Base-by-base conservation (phyloP, 192 early-diverging fungal species). In the Backusella luteola region DNA sequence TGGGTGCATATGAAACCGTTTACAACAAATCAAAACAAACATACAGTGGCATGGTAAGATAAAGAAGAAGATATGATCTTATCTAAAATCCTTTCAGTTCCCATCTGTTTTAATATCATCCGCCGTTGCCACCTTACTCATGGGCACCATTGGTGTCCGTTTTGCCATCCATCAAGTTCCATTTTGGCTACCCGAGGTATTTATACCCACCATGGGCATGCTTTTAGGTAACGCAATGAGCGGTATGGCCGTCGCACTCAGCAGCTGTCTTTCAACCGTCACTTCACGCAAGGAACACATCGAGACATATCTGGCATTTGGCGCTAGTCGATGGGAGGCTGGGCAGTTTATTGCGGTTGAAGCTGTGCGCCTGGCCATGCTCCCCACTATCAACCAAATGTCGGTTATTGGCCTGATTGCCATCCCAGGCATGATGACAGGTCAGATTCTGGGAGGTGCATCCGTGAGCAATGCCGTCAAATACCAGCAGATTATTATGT, bases 141-240 rank as follows among this genome's bases (percentile, higher is more conserved):
- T 89, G 7, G 86, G 85, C 15, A 89, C 86, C 3, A 79, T 92
- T 71, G 91, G 92, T 23, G 87, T 89, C 6, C 78, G 85, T 29
- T 92, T 85, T 74, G 91, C 95, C 21, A 90, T 97, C 79, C 84
- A 89, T 7, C 89, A 93, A 73, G 74, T 82, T 34, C 94, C 94
- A 1, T 90, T 93, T 72, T 93, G 88, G 76, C 83, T 85, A 7
- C 91, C 95, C 6, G 85, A 88, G 39, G 89, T 91, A 75, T 97
- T 94, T 76, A 93, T 97, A 34, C 94, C 95, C 12, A 95, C 92
- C 0, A 84, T 96, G n/a, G 96, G 94, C 34, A 96, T 97, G 94
- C 82, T 97, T 39, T 85, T 96, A n/a, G 96, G 94, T 41, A 95
- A 94, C 80, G 81, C 84, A 34, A 90, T 93, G 88, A 91, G 89